phyloP scores from a whole-genome alignment of 306 rosid genomes.

The Luffa acutangula region DNA sequence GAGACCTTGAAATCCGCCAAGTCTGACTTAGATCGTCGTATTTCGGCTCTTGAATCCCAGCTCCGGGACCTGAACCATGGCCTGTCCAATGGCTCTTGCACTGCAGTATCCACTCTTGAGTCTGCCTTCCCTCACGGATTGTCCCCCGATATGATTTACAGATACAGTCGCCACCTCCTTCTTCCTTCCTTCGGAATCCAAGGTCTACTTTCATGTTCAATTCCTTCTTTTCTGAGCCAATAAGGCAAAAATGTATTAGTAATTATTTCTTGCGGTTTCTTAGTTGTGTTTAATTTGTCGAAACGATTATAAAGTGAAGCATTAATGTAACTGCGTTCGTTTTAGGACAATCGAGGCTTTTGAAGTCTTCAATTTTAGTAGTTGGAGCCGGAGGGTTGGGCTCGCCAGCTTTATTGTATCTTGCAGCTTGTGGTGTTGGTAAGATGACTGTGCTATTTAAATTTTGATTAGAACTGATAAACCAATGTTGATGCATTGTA shows the following conservation, averaged over 20 bases:
- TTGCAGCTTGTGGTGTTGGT: conserved; percentile 92
- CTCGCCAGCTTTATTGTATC: conserved; percentile 81
- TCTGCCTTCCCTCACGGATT: conserved; percentile 27
- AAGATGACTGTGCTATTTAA: conserved; percentile 9
- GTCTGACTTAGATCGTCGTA: conserved; percentile 40
- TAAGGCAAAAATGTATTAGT: too few species aligned
- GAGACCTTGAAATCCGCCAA: conserved; percentile 39
- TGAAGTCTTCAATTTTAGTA: conserved; percentile 71
- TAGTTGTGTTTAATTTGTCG: too few species aligned
- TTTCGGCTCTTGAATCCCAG: conserved; percentile 56
- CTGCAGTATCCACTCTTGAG: conserved; percentile 18
- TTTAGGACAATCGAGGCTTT: conserved; percentile 65
- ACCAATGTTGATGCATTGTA: not conserved
- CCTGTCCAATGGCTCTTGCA: conserved; percentile 23
- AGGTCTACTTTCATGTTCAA: conserved; percentile 26
- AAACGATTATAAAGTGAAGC: not conserved
- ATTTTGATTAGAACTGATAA: not conserved
- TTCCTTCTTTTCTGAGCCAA: not conserved
- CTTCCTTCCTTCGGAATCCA: conserved; percentile 88
- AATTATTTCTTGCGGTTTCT: too few species aligned
- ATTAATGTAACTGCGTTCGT: not conserved
- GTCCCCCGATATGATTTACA: conserved; percentile 56
- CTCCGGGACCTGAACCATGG: conserved; percentile 31
- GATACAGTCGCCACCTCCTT: conserved; percentile 92
- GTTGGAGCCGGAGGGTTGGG: conserved; percentile 98